Base-by-base conservation (phyloP, 2,329 filamentous ascomycete genomes). In the Pseudocercospora crystallina region DNA sequence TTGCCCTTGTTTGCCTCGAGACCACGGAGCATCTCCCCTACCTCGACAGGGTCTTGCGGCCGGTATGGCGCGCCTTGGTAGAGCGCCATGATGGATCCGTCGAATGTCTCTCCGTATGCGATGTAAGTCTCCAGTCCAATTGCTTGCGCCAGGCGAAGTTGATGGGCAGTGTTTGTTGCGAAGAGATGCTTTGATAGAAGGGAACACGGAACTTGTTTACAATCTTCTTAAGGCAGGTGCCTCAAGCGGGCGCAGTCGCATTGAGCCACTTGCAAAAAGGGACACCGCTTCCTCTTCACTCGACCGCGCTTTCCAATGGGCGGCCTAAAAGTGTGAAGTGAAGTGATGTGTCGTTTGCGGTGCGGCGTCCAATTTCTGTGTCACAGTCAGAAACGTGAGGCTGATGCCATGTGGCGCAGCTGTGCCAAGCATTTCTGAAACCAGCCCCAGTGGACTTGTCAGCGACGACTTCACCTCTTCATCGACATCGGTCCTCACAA, bases 21-120 rank as follows among this genome's bases (percentile, higher is more conserved):
- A 17, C 75, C 74, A 17, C 76, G 74, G 14, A 95, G 71, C 62
- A 97, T 80, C 45, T 79, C 74, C 3, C 80, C 73, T 49, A 94
- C 80, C 62, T 87, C 80, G 41, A 84, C 76, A 8, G 78, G 74
- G 66, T 95, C 82, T 71, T 96, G 92, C 3, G 80, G 69, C 54
- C 76, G 72, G 67, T 84, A 87, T 2, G 88, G 89, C 17, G 79
- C 75, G 51, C 73, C 71, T 49, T 75, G 66, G 32, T 69, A 70
- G 51, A 76, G 70, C 56, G 78, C 79, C 82, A 85, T 85, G 60
- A 9, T 30, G 33, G 9, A n/a, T n/a, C 12, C 33, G 33, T 3
- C 33, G 33, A n/a, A n/a, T n/a, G 33, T 35, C 33, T 14, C 9
- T 4, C 8, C 33, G 33, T 35, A 14, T n/a, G 33, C 14, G 33